Evolutionary conservation across 176 grass and related monocot species (phyloP), one percentile per base, ranked within the genome.

Genomic region (Eragrostis nindensis): DNA sequence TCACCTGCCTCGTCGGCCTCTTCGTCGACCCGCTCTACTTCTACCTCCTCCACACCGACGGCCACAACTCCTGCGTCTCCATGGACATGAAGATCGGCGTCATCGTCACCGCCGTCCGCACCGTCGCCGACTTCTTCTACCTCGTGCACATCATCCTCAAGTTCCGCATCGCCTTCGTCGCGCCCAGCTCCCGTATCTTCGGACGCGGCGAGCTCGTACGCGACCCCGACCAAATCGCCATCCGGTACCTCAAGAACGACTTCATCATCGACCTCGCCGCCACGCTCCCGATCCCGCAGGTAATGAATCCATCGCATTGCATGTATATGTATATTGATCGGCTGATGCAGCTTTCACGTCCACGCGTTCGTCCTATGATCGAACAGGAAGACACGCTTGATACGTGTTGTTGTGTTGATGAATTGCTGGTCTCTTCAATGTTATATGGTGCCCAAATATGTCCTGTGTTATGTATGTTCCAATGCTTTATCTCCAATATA

Each of bases 21-120:
- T 94, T 91, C 84, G 84, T 98, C 11, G 92, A 98, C 47, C 95
- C 95, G 19, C 77, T 98, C 52, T 98, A 98, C 71, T 98, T 98
- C 90, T 98, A 95, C 83, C 92, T 98, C 25, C 90, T 98, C 52
- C 85, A 86, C 66, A 80, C 93, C 62, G 78, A 70, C 2, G 84
- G 66, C 0, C 30, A 48, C 11, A 42, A 66, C 3, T 52, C 84
- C 13, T 98, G 92, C 74, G 95, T 95, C 41, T 41, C 39, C 25
- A 98, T 98, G 46, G 79, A 98, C 65, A 75, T 87, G 46, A 11
- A 48, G 32, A 90, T 98, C 50, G 90, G 88, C 48, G 71, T 89
- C 25, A 32, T 45, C 46, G 81, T 98, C 53, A 98, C 95, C 18
- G 76, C 83, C 47, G 72, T 86, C 1, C 83, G 95, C 50, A 98